phyloP scores from a whole-genome alignment of 163 green algal genomes.

The Chlamydomonas reinhardtii region DNA sequence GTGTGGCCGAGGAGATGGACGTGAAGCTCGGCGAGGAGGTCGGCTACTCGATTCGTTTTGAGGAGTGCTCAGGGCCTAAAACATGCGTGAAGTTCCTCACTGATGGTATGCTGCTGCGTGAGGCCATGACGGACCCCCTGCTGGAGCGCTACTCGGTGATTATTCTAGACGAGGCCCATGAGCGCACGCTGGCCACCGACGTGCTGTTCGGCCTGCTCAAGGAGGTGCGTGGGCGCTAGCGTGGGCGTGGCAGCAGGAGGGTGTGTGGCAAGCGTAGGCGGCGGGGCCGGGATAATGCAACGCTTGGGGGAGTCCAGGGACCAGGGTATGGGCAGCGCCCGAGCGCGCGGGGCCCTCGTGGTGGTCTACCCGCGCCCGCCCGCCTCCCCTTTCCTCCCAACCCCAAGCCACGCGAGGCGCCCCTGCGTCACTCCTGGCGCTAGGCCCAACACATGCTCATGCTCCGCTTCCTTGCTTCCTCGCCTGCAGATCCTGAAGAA shows the following conservation, averaged over 20 bases:
- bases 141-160: conserved; percentile 96
- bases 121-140: conserved; percentile 98
- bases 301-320: too few relatives aligned
- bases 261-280: background rate
- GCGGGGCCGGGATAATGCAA: background rate
- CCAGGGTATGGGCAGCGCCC: too few relatives aligned
- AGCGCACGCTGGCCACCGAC: conserved; percentile 97
- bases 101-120: conserved; percentile 98
- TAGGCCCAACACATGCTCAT: too few relatives aligned
- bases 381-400: too few relatives aligned
- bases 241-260: background rate
- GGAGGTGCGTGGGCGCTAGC: conserved; percentile 73
- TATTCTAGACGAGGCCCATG: conserved; percentile 99
- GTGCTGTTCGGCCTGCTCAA: conserved; percentile 99
- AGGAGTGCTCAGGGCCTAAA: conserved; percentile 92
- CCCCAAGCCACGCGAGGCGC: too few relatives aligned
- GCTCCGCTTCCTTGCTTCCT: background rate
- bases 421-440: too few relatives aligned
- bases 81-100: conserved; percentile 99
- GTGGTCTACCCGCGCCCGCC: too few relatives aligned
- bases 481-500: conserved; percentile 82
- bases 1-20: conserved; percentile 99
- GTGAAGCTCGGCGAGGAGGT: conserved; percentile 98
- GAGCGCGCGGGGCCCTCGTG: too few relatives aligned
- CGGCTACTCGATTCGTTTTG: conserved; percentile 99